These are phyloP conservation scores for Voacanga thouarsii DNA, from an alignment of 257 asterid species.

Conservation along the genomic window DNA sequence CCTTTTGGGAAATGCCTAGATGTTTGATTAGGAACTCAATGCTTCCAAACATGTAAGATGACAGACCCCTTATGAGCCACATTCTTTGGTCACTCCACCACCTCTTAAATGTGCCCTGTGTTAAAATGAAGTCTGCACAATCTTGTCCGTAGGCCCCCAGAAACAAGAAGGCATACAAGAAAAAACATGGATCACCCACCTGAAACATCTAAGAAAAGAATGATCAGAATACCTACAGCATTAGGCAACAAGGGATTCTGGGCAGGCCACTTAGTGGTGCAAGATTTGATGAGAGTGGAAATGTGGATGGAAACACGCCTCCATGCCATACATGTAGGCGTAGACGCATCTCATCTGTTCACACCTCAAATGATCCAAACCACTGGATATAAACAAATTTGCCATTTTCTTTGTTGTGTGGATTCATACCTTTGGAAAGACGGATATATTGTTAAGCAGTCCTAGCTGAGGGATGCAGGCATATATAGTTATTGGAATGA, in stretches of 20 bases:
- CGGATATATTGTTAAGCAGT: slow-evolving; percentile 41
- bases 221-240: background rate
- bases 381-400: background rate
- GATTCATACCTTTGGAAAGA: slow-evolving; percentile 66
- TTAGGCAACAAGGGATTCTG: background rate
- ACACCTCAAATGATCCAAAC: too few relatives aligned
- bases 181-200: slow-evolving; percentile 60
- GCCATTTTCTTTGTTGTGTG: background rate
- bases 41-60: slow-evolving; percentile 48
- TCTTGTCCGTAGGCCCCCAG: slow-evolving; percentile 74
- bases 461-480: slow-evolving; percentile 57
- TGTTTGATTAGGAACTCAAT: slow-evolving; percentile 45
- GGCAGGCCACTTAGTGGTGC: background rate
- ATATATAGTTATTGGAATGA: slow-evolving; percentile 51
- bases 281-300: background rate
- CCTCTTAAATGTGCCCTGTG: slow-evolving; percentile 39
- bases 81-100: slow-evolving; percentile 94
- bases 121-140: slow-evolving; percentile 45
- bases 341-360: too few relatives aligned
- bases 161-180: slow-evolving; percentile 44
- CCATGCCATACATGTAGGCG: too few relatives aligned
- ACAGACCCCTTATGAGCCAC: slow-evolving; percentile 59
- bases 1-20: slow-evolving; percentile 51
- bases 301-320: too few relatives aligned
- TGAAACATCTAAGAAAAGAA: slow-evolving; percentile 12